Evolutionary conservation across 2,329 filamentous ascomycete species (phyloP).

Genomic region (Pseudocercospora macadamiae): DNA sequence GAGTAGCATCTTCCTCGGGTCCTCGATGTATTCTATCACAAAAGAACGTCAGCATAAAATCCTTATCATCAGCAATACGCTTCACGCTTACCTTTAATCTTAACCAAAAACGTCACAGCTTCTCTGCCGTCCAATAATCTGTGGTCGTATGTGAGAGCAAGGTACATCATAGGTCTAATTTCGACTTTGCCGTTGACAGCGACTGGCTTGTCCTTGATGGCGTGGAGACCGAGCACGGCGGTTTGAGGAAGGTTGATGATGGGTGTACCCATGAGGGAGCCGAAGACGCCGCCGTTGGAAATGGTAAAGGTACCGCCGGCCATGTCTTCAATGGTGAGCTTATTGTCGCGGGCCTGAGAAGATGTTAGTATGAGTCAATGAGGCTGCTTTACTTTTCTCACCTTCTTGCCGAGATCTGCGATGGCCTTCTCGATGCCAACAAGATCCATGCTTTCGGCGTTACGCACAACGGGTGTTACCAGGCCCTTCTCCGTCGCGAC

Average conservation of each 20-base stretch:
- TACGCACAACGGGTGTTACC: slow-evolving; percentile 94
- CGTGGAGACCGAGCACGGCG: slow-evolving; percentile 86
- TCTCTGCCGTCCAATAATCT: slow-evolving; percentile 92
- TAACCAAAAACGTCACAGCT: slow-evolving; percentile 93
- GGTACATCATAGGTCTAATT: slow-evolving; percentile 98
- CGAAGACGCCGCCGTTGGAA: slow-evolving; percentile 95
- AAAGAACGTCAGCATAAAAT: background rate
- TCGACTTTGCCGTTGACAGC: slow-evolving; percentile 92
- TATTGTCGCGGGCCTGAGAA: slow-evolving; percentile 83
- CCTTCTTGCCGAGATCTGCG: slow-evolving; percentile 94
- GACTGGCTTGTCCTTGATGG: slow-evolving; percentile 92
- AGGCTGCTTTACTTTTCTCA: too few species aligned
- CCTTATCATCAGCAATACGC: too few species aligned
- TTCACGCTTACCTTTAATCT: slow-evolving; percentile 77
- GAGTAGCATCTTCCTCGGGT: slow-evolving; percentile 87
- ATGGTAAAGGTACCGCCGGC: slow-evolving; percentile 98
- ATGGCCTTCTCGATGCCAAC: slow-evolving; percentile 88
- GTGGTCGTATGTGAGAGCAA: slow-evolving; percentile 97
- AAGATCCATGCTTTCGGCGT: slow-evolving; percentile 85
- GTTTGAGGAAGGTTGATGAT: slow-evolving; percentile 98
- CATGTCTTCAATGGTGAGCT: slow-evolving; percentile 99
- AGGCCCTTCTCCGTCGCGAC: slow-evolving; percentile 97
- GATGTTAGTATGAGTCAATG: too few species aligned
- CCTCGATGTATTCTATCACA: slow-evolving; percentile 76
- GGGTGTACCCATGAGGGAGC: slow-evolving; percentile 94